These are phyloP conservation scores for Speleostelium caveatum DNA, from an alignment of 78 protist genomes.

Conservation along the genomic window DNA sequence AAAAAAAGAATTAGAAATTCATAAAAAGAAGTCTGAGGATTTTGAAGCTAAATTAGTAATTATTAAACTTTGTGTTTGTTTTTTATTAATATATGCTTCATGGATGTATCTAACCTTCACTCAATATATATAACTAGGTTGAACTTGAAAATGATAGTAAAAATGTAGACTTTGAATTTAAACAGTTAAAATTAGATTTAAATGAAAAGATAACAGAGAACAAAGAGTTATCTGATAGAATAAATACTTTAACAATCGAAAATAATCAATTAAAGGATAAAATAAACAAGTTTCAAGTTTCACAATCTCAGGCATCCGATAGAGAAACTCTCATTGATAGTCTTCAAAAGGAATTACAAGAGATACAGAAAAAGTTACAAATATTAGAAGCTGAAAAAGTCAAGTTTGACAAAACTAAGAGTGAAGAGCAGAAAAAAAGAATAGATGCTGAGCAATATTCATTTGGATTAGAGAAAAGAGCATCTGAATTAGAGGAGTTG, in stretches of 20 bases:
- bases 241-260: neutral
- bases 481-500: conserved; percentile 28
- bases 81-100: neutral
- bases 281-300: neutral
- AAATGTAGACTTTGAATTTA: neutral
- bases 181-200: neutral
- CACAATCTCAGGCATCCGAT: neutral
- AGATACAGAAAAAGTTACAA: neutral
- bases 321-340: conserved; percentile 7
- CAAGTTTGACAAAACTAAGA: conserved; percentile 5
- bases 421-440: conserved; percentile 34
- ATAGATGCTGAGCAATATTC: conserved; percentile 68
- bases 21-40: conserved; percentile 46
- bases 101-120: neutral
- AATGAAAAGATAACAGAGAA: no score
- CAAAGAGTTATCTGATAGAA: neutral
- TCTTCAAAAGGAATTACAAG: neutral
- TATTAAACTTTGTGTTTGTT: neutral
- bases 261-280: neutral
- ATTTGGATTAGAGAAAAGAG: conserved; percentile 32
- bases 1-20: conserved; percentile 51
- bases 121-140: neutral
- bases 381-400: neutral
- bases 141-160: conserved; percentile 43
- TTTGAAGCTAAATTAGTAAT: conserved; percentile 28